Evolutionary conservation across 192 early-diverging fungal species (phyloP).

Genomic region (Gigaspora rosea): DNA sequence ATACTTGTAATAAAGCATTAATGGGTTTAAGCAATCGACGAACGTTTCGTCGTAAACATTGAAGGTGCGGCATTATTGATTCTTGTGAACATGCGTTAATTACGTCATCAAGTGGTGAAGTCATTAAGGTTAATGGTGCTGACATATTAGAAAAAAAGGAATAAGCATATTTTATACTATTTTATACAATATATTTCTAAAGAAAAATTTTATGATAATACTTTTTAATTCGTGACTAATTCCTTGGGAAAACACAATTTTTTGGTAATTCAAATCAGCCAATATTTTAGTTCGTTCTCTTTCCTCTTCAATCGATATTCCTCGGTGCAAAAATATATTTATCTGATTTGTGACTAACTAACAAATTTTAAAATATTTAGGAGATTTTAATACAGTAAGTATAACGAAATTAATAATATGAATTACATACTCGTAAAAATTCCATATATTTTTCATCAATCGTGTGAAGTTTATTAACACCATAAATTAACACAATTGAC

Average conservation of each 20-base stretch:
- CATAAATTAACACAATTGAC: conserved; percentile 13
- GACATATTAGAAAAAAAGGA: neutral
- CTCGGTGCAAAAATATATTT: conserved; percentile 36
- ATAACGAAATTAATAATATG: neutral
- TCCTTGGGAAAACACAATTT: conserved; percentile 47
- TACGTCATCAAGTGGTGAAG: conserved; percentile 54
- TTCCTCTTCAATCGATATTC: conserved; percentile 41
- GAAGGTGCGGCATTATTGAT: conserved; percentile 31
- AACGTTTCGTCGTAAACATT: conserved; percentile 55
- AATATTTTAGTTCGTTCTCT: conserved; percentile 37
- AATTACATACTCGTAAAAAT: conserved; percentile 32
- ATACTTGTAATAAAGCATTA: conserved; percentile 55
- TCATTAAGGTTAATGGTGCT: conserved; percentile 59
- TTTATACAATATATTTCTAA: neutral
- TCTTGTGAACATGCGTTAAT: conserved; percentile 34
- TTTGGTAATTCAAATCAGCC: conserved; percentile 43
- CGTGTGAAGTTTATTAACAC: neutral
- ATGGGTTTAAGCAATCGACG: conserved; percentile 56
- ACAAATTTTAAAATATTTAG: no score
- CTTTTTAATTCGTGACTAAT: conserved; percentile 44
- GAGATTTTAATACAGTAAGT: neutral
- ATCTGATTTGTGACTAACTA: conserved; percentile 40
- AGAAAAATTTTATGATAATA: neutral
- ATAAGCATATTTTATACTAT: no score
- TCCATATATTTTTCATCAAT: conserved; percentile 26